Evolutionary conservation across 306 rosid species (phyloP).

Genomic region (Medicago ruthenica): DNA sequence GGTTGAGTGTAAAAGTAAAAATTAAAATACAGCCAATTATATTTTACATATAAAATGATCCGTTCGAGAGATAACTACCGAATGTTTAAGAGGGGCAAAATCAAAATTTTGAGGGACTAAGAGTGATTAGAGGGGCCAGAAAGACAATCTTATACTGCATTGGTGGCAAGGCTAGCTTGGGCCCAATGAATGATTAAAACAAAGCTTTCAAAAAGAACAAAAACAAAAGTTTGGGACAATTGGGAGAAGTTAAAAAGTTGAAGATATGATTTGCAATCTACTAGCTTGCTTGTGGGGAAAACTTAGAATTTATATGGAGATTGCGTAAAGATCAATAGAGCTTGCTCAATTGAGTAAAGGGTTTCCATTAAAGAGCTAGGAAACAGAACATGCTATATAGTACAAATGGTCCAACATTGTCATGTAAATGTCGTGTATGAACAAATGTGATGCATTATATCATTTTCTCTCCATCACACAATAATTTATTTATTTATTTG

Average conservation of each 20-base stretch:
- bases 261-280: conserved; percentile 51
- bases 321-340: conserved; percentile 66
- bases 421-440: conserved; percentile 35
- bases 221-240: conserved; percentile 10
- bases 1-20: no score
- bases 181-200: conserved; percentile 25
- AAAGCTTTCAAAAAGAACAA: not conserved
- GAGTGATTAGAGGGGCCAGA: no score
- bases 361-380: conserved; percentile 8
- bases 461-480: no score
- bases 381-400: conserved; percentile 36
- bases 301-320: conserved; percentile 53
- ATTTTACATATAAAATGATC: no score
- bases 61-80: no score
- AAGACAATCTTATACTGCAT: no score
- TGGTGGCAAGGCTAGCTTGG: not conserved
- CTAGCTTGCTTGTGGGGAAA: conserved; percentile 56
- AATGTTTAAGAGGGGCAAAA: no score
- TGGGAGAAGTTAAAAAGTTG: conserved; percentile 40
- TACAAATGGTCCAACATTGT: conserved; percentile 46
- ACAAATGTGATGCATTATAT: conserved; percentile 26
- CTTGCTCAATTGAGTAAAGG: conserved; percentile 17
- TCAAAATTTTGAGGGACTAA: no score
- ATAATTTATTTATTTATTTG: no score
- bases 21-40: no score